Conservation (phyloP, 768 basidiomycete genomes). For the Boletus speciosus region DNA sequence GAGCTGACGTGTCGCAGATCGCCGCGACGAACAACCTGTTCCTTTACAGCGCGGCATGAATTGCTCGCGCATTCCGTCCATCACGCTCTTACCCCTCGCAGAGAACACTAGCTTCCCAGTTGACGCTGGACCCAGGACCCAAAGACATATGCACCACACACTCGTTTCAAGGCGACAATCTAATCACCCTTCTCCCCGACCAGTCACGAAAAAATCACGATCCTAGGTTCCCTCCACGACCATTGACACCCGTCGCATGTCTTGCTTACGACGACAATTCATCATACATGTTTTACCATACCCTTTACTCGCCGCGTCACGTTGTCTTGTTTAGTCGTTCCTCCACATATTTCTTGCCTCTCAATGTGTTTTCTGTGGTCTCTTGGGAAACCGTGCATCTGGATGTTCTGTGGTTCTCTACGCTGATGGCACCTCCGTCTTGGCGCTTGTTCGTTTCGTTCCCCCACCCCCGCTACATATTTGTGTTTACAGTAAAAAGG, state of each 20-base stretch:
- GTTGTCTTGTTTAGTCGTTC: conserved; percentile 29
- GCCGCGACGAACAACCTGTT: conserved; percentile 67
- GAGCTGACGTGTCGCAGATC: conserved; percentile 50
- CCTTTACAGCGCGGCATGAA: conserved; percentile 40
- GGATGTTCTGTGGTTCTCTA: conserved; percentile 17
- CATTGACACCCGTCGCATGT: conserved; percentile 21
- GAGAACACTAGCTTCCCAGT: conserved; percentile 13
- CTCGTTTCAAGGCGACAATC: conserved; percentile 26
- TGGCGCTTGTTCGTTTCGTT: conserved; percentile 12
- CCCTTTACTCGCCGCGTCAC: conserved; percentile 29
- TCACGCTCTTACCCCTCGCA: conserved; percentile 3
- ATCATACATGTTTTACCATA: conserved; percentile 27
- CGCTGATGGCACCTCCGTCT: conserved; percentile 10
- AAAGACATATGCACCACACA: conserved; percentile 14
- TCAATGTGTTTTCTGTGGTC: conserved; percentile 21
- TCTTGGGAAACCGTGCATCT: conserved; percentile 18
- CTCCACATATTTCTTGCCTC: conserved; percentile 21
- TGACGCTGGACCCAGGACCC: conserved; percentile 12
- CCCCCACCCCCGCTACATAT: conserved; percentile 16
- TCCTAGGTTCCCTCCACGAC: conserved; percentile 10
- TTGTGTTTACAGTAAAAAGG: conserved; percentile 20
- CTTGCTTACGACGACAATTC: conserved; percentile 31
- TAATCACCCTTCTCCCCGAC: conserved; percentile 19
- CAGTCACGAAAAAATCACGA: conserved; percentile 25
- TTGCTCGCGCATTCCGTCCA: not conserved